Percentiles rank a stretch among this genome's conserved stretches.
Evolutionary conservation across 805 yeast genomes (phyloP).

Genomic region (Metschnikowia baotianmanensis): DNA sequence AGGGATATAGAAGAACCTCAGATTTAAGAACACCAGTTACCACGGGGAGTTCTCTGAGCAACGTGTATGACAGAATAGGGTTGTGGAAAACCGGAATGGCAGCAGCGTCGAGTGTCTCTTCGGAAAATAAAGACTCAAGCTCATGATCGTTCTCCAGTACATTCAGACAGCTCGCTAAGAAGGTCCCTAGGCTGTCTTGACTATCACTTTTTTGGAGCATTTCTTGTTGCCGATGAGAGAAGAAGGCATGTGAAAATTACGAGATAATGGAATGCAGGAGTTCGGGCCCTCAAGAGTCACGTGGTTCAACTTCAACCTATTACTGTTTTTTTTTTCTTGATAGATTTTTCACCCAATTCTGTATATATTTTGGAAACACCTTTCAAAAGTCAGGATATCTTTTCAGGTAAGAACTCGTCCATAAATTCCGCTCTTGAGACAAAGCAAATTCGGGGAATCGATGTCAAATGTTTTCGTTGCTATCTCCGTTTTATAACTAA

Average conservation of each 20-base stretch:
- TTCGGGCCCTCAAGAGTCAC: too few relatives aligned
- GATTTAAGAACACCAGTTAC: constrained; percentile 13
- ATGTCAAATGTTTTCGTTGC: too few relatives aligned
- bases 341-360: too few relatives aligned
- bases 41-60: constrained; percentile 18
- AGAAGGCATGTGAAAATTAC: not conserved
- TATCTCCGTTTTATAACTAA: too few relatives aligned
- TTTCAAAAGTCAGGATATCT: too few relatives aligned
- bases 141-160: constrained; percentile 4
- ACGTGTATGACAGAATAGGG: constrained; percentile 14
- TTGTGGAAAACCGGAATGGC: constrained; percentile 13
- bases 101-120: constrained; percentile 17
- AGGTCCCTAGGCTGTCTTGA: constrained; percentile 14
- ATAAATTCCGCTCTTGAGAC: too few relatives aligned
- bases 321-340: too few relatives aligned
- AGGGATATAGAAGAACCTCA: constrained; percentile 14
- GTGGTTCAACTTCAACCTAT: too few relatives aligned
- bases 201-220: constrained; percentile 13
- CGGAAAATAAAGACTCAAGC: constrained; percentile 12
- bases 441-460: too few relatives aligned
- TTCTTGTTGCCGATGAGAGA: not conserved
- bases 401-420: too few relatives aligned
- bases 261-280: too few relatives aligned
- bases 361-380: too few relatives aligned
- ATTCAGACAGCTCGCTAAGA: constrained; percentile 3